Percentiles rank a stretch among this genome's conserved stretches.
These are phyloP conservation scores for Ogataea sp. DNA, from an alignment of 805 yeast genomes.

Conservation along the genomic window DNA sequence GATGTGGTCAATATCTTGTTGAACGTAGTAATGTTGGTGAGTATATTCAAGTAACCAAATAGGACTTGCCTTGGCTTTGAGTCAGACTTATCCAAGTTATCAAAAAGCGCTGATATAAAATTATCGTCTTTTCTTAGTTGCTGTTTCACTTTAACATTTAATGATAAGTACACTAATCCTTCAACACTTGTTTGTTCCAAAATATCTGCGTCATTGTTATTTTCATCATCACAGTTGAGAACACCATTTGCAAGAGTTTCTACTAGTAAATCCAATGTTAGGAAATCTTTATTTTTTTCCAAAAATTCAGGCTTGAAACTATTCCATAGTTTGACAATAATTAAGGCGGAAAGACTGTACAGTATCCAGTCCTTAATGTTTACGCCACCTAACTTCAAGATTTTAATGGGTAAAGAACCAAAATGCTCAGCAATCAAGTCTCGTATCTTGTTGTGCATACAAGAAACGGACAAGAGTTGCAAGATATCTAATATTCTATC, in stretches of 20 bases:
- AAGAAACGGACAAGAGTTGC: conserved; percentile 33
- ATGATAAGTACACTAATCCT: conserved; percentile 26
- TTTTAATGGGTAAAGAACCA: conserved; percentile 29
- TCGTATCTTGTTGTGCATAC: conserved; percentile 44
- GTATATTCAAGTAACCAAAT: conserved; percentile 33
- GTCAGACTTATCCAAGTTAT: conserved; percentile 1
- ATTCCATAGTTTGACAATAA: conserved; percentile 52
- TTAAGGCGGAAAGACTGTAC: conserved; percentile 30
- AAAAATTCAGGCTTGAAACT: conserved; percentile 28
- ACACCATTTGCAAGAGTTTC: conserved; percentile 23
- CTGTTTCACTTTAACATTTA: conserved; percentile 26
- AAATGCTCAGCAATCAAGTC: conserved; percentile 38
- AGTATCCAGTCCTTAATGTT: conserved; percentile 3
- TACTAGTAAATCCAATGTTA: conserved; percentile 26
- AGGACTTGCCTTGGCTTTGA: conserved; percentile 6
- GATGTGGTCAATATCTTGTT: conserved; percentile 23
- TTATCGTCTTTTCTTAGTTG: conserved; percentile 28
- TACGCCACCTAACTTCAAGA: conserved; percentile 15
- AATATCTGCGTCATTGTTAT: neutral
- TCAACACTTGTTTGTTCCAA: conserved; percentile 15
- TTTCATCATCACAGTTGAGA: neutral
- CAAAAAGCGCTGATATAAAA: conserved; percentile 18
- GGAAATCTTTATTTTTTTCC: conserved; percentile 19
- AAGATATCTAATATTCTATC: conserved; percentile 16
- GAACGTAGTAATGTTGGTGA: conserved; percentile 31